Evolutionary conservation across 805 yeast genomes (phyloP), one percentile per base, ranked within the genome.

Genomic region (Limtongia smithiae): DNA sequence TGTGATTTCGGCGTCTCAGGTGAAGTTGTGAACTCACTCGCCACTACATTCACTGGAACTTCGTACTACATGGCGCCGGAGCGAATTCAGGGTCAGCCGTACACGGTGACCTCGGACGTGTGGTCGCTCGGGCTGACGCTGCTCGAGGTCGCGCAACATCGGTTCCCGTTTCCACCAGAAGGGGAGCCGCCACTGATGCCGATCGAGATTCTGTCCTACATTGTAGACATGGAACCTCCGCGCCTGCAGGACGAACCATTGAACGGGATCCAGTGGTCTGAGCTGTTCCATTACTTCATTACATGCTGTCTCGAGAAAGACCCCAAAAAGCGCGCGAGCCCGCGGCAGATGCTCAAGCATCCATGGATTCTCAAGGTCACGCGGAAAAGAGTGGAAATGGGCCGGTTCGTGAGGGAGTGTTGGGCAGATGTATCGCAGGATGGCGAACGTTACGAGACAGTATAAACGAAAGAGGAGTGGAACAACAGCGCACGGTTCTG

Each of bases 41-140:
- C 97, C 1, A 87, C 96, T 1, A 93, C 98, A 0, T 93, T 90
- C 64, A 93, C 96, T 0, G 98, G 98, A 1, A 93, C 98, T 0
- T 90, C 95, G 9, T 91, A 87, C 65, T 93, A 93, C 67, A 93
- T 93, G 98, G 97, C 98, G 53, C 98, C 98, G 0, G 98, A 93
- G 67, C 76, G 98, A 60, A 91, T 93, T 44, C 86, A 86, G 71
- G 97, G 96, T 25, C 91, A 88, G 63, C 93, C 96, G 1, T 93
- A 93, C 64, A 84, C 95, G 9, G 96, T 91, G 2, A 86, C 95
- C 3, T 83, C 94, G 61, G 98, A 93, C 65, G 91, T 93, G 14
- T 93, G 98, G 98, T 89, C 97, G 1, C 69, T 93, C 28, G 98
- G 98, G 0, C 72, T 93, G 50, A 90, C 97, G 1, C 70, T 93